These are phyloP conservation scores for Mycena chlorophos DNA, from an alignment of 768 basidiomycete species.

Conservation along the genomic window DNA sequence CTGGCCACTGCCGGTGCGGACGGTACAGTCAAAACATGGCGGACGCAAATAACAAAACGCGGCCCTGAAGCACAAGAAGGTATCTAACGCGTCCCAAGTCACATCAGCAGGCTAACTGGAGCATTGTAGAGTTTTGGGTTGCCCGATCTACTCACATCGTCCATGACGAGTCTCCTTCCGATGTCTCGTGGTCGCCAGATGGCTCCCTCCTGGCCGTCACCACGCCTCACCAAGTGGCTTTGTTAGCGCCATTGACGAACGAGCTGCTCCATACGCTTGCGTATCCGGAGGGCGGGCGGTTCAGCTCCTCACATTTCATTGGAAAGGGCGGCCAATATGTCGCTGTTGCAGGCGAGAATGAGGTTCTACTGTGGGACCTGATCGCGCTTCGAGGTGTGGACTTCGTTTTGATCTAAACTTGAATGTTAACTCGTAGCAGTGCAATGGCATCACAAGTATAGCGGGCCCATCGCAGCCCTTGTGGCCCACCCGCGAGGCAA, in stretches of 20 bases:
- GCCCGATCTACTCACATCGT: conserved; percentile 70
- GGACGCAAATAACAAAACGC: conserved; percentile 47
- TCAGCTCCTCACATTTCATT: conserved; percentile 59
- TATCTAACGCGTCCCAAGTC: background rate
- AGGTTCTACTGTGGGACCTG: conserved; percentile 74
- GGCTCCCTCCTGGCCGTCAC: conserved; percentile 81
- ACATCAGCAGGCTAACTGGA: background rate
- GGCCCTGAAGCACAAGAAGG: conserved; percentile 55
- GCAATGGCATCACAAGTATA: conserved; percentile 53
- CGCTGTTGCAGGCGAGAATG: conserved; percentile 47
- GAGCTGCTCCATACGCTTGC: conserved; percentile 59
- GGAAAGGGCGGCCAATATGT: conserved; percentile 74
- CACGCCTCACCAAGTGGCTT: conserved; percentile 61
- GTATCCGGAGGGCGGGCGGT: conserved; percentile 50
- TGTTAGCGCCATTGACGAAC: conserved; percentile 74
- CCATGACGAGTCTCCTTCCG: conserved; percentile 64
- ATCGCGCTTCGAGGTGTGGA: conserved; percentile 58
- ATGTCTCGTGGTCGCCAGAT: conserved; percentile 80
- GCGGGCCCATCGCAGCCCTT: conserved; percentile 42
- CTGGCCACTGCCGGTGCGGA: conserved; percentile 79
- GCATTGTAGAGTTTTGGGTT: conserved; percentile 69
- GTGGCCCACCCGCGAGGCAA: conserved; percentile 58
- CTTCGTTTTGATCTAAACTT: background rate
- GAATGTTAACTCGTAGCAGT: conserved; percentile 40
- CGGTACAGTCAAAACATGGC: conserved; percentile 80